These are phyloP conservation scores for Penicillium mononematosum DNA, from an alignment of 495 filamentous ascomycete genomes.

Conservation along the genomic window DNA sequence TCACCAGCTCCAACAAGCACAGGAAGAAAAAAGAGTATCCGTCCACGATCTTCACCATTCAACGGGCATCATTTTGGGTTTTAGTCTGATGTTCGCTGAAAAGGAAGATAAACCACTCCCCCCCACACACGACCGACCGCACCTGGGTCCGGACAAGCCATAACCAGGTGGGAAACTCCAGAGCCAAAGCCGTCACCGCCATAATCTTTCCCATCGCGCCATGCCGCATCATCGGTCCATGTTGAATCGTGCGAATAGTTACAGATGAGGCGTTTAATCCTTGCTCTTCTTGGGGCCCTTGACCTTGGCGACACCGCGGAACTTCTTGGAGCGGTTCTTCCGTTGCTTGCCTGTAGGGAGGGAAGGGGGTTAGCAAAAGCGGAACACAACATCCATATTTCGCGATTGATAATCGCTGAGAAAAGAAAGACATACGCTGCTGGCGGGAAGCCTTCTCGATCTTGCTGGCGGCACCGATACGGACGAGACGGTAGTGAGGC, in stretches of 20 bases:
- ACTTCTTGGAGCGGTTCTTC: conserved; percentile 99
- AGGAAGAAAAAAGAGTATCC: conserved; percentile 16
- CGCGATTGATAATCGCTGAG: background rate
- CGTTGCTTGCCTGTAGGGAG: conserved; percentile 89
- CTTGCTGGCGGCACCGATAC: conserved; percentile 87
- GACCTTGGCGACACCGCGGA: conserved; percentile 86
- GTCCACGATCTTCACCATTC: conserved; percentile 15
- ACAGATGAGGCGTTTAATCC: conserved; percentile 42
- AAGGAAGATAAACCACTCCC: conserved; percentile 15
- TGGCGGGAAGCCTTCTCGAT: conserved; percentile 95
- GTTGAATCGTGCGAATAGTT: conserved; percentile 18
- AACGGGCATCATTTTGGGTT: conserved; percentile 18
- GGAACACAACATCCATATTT: background rate
- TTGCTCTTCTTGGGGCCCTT: conserved; percentile 81
- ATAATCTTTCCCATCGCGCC: conserved; percentile 25
- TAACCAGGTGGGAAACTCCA: conserved; percentile 21
- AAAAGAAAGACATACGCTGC: conserved; percentile 76
- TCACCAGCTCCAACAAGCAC: conserved; percentile 19
- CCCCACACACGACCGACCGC: conserved; percentile 25
- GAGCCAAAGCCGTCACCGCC: conserved; percentile 25
- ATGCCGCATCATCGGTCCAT: conserved; percentile 21
- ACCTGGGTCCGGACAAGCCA: conserved; percentile 16
- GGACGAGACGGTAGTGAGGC: conserved; percentile 93
- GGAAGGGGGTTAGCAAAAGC: conserved; percentile 7
- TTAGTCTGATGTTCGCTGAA: conserved; percentile 19